These are phyloP conservation scores for Spironucleus salmonicida DNA, from an alignment of 208 protist species.

Conservation along the genomic window DNA sequence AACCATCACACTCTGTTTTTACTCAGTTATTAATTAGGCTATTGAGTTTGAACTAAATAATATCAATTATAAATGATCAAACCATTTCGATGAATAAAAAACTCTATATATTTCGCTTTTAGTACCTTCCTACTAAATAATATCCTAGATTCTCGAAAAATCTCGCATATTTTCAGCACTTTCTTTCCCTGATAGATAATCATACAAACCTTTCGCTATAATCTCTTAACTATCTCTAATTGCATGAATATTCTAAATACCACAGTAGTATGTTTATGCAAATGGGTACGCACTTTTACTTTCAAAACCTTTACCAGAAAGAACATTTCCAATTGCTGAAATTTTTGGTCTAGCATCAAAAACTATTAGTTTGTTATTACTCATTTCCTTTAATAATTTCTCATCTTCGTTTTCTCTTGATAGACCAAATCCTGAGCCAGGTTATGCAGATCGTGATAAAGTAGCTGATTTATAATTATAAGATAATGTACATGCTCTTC, in stretches of 20 bases:
- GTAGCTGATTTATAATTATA: slow-evolving; percentile 41
- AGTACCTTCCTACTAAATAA: neutral
- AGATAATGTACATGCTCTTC: slow-evolving; percentile 48
- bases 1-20: slow-evolving; percentile 40
- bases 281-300: neutral
- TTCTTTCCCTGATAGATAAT: neutral
- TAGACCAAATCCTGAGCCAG: slow-evolving; percentile 28
- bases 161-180: neutral
- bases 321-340: slow-evolving; percentile 9
- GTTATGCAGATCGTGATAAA: slow-evolving; percentile 48
- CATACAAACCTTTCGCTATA: slow-evolving; percentile 30
- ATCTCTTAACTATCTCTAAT: slow-evolving; percentile 46
- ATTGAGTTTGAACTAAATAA: slow-evolving; percentile 19
- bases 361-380: slow-evolving; percentile 5
- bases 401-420: slow-evolving; percentile 17
- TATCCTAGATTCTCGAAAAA: neutral
- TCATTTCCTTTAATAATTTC: neutral
- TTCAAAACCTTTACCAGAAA: slow-evolving; percentile 27
- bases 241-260: slow-evolving; percentile 55
- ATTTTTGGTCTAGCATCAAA: slow-evolving; percentile 28
- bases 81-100: slow-evolving; percentile 40
- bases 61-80: slow-evolving; percentile 37
- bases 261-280: slow-evolving; percentile 6
- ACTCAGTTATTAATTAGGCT: slow-evolving; percentile 1
- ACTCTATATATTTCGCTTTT: neutral